phyloP scores from a whole-genome alignment of 805 yeast genomes.

The Lachancea sp. region DNA sequence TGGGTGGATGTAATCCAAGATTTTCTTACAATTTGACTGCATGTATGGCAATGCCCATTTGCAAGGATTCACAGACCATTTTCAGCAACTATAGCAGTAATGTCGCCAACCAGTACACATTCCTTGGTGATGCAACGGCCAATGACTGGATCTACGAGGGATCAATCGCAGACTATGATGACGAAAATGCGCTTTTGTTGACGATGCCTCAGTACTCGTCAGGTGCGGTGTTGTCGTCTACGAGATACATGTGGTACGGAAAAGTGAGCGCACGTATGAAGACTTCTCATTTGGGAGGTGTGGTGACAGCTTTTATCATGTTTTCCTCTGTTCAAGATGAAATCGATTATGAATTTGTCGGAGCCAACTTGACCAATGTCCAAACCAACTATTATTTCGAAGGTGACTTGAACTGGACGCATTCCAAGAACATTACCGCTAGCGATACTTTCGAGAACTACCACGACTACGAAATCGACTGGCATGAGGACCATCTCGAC shows the following conservation, averaged over 20 bases:
- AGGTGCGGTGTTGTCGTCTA: conserved; percentile 77
- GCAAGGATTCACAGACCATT: conserved; percentile 42
- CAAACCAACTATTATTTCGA: conserved; percentile 79
- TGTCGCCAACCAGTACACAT: conserved; percentile 35
- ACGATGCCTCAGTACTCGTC: conserved; percentile 73
- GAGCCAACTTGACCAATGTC: conserved; percentile 56
- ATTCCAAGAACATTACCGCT: conserved; percentile 34
- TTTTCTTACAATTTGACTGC: conserved; percentile 54
- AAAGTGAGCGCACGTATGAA: conserved; percentile 62
- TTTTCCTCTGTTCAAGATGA: conserved; percentile 86
- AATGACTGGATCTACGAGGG: conserved; percentile 66
- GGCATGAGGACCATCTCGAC: conserved; percentile 63
- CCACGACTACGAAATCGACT: conserved; percentile 73
- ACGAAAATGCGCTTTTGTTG: conserved; percentile 46
- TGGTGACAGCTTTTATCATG: conserved; percentile 72
- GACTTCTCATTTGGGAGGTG: conserved; percentile 73
- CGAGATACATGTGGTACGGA: conserved; percentile 84
- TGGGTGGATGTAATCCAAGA: conserved; percentile 83
- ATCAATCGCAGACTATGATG: conserved; percentile 45
- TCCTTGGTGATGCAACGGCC: conserved; percentile 64
- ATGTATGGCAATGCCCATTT: conserved; percentile 83
- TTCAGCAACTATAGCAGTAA: conserved; percentile 36
- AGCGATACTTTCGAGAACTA: conserved; percentile 56
- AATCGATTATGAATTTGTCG: conserved; percentile 82
- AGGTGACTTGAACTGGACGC: conserved; percentile 60